Base-by-base conservation (phyloP, 176 grass and related monocot genomes). In the Phyllostachys edulis region DNA sequence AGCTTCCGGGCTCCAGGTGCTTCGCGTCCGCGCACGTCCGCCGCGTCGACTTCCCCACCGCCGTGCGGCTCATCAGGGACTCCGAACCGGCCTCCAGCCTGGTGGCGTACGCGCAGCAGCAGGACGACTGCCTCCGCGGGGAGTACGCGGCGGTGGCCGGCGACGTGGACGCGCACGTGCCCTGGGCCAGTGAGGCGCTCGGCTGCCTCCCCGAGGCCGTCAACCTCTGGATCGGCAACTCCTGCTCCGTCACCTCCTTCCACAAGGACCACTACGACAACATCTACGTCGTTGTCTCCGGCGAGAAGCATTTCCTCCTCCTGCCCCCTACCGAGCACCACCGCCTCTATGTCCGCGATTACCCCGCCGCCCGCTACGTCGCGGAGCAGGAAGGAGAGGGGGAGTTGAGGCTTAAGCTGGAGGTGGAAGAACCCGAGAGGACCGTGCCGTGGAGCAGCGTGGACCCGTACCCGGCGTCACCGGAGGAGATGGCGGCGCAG, bases 221-320 rank as follows among this genome's bases (percentile, higher is more conserved):
- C 72, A 98, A 98, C 86, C 88, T 98, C 41, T 95, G 96, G 96
- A 90, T 98, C 51, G 96, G 96, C 36, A 90, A 90, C 68, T 64
- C 83, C 21, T 66, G 78, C 50, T 98, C 96, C 21, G 78, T 90
- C 49, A 98, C 96, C 40, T 92, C 93, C 67, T 98, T 93, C 89
- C 93, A 98, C 80, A 98, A 94, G 77, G 96, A 98, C 56, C 96
- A 98, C 89, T 98, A 98, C 82, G 93, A 98, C 85, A 98, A 98
- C 89, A 82, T 95, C 44, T 95, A 98, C 69, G 91, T 38, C 78
- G 91, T 98, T 7, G 63, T 98, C 66, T 95, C 91, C 45, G 96
- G 93, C 29, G 87, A 91, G 87, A 98, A 92, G 87, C 96, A 98
- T 69, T 98, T 98, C 78, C 80, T 98, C 39, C 83, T 98, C 2